Percentiles rank a stretch among this genome's conserved stretches.
Conservation (phyloP, 768 basidiomycete genomes). For the Mycena kentingensis region DNA sequence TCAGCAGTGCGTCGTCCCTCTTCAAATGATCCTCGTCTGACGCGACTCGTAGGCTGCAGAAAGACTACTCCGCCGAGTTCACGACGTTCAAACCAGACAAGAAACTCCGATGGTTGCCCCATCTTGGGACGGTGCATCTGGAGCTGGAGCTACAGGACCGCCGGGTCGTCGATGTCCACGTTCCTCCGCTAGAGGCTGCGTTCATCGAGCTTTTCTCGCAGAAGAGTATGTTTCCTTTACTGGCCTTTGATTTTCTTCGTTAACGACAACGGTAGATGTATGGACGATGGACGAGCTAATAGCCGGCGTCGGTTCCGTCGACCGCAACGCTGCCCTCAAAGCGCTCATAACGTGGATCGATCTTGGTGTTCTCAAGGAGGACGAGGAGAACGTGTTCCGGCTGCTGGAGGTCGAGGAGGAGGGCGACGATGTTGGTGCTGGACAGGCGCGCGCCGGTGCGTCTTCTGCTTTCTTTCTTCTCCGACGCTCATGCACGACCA, state of each 20-base stretch:
- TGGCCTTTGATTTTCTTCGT: not conserved
- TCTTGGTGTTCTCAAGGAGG: conserved; percentile 76
- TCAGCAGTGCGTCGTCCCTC: conserved; percentile 53
- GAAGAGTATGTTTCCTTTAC: conserved; percentile 46
- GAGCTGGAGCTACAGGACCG: conserved; percentile 85
- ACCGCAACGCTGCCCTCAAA: conserved; percentile 64
- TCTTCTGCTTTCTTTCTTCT: not conserved
- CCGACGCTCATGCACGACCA: conserved; percentile 7
- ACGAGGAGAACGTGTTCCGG: conserved; percentile 57
- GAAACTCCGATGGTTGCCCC: conserved; percentile 83
- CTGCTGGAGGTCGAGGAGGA: conserved; percentile 67
- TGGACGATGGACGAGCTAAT: conserved; percentile 77
- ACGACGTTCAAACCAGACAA: conserved; percentile 91
- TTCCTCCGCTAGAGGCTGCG: conserved; percentile 87
- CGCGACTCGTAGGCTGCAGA: conserved; percentile 57
- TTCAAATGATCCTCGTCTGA: not conserved
- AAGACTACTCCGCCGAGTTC: conserved; percentile 76
- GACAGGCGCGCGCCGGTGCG: conserved; percentile 29
- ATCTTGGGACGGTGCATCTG: conserved; percentile 82
- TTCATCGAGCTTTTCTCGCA: conserved; percentile 85
- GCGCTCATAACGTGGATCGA: conserved; percentile 85
- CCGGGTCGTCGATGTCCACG: conserved; percentile 68
- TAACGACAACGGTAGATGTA: conserved; percentile 43
- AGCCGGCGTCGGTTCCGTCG: conserved; percentile 61
- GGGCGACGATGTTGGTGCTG: conserved; percentile 31